Evolutionary conservation across 768 basidiomycete genomes (phyloP).

Genomic region (Termitomyces sp.): DNA sequence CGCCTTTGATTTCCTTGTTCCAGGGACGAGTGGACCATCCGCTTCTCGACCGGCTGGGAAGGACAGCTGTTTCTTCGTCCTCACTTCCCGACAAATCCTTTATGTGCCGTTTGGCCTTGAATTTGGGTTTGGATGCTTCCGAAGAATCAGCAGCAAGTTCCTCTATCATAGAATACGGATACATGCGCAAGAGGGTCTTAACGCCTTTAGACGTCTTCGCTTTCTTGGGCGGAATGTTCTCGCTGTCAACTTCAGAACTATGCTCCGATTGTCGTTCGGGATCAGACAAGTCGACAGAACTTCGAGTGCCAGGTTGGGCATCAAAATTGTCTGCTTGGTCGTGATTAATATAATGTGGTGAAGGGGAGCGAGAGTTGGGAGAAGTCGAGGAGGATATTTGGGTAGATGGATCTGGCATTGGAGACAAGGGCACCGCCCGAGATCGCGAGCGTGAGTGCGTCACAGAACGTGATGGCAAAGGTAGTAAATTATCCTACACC

Average conservation of each 20-base stretch:
- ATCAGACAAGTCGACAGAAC: constrained; percentile 1
- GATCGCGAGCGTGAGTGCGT: background rate
- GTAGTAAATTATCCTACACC: background rate
- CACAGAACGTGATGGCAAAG: background rate
- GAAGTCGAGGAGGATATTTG: background rate
- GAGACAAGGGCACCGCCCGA: background rate
- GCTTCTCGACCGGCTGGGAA: constrained; percentile 52
- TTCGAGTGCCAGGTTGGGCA: background rate
- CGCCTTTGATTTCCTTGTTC: constrained; percentile 52
- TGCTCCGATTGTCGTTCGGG: background rate
- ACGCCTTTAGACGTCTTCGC: constrained; percentile 27
- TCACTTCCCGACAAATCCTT: constrained; percentile 25
- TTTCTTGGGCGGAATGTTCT: background rate
- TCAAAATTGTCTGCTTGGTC: background rate
- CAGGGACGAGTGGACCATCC: constrained; percentile 32
- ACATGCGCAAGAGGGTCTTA: constrained; percentile 45
- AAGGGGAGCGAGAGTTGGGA: background rate
- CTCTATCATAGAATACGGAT: constrained; percentile 54
- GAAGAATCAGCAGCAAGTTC: constrained; percentile 25
- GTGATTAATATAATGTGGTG: background rate
- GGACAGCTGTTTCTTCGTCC: constrained; percentile 35
- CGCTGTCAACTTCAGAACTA: constrained; percentile 2
- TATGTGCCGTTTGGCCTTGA: constrained; percentile 10
- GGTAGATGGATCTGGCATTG: background rate
- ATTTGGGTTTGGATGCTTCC: constrained; percentile 11